Base-by-base conservation (phyloP, 352 stramenopile species). In the Phytophthora citricola region DNA sequence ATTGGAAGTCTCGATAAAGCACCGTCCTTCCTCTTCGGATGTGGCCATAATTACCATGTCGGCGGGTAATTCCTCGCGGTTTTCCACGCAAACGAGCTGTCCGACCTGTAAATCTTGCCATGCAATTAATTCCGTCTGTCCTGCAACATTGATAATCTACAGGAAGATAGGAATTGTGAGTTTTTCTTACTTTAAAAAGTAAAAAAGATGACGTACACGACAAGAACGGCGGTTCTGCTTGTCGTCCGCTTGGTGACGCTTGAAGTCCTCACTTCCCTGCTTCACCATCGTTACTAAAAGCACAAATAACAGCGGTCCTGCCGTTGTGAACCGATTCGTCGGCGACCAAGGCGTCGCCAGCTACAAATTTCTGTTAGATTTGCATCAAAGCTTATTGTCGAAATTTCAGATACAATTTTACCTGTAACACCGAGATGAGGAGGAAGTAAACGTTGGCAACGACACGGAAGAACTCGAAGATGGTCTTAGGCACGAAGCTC, bases 371-470 rank as follows among this genome's bases (percentile, higher is more conserved):
- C 31, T 14, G 9, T 36, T 36, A 36, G 31, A 36, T 36, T 36
- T 36, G 31, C 31, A 36, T 12, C 31, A 2, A 20, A 20, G 17
- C 17, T 20, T 20, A 43, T 36, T 34, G 38, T 22, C 31, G 31
- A 36, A 26, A 14, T 53, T 29, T 27, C 12, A 6, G 15, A 40
- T 6, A 7, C n/a, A 20, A 2, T 12, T 27, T 44, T 45, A 85
- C 77, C 77, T 98, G 97, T 14, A 99, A 83, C 32, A 94, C 57
- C 9, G 91, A 95, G 40, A 98, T 95, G 34, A 93, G 75, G n/a
- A 98, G 71, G 72, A 99, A 98, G 77, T 98, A 98, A 59, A 98
- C 76, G 69, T 98, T 98, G 29, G 91, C 94, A 45, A 97, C 90
- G 55, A 95, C 81, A 29, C 93, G 88, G 73, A 98, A 98, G 79